phyloP scores from a whole-genome alignment of 78 protist species.

The Dictyostelium brefeldianum region DNA sequence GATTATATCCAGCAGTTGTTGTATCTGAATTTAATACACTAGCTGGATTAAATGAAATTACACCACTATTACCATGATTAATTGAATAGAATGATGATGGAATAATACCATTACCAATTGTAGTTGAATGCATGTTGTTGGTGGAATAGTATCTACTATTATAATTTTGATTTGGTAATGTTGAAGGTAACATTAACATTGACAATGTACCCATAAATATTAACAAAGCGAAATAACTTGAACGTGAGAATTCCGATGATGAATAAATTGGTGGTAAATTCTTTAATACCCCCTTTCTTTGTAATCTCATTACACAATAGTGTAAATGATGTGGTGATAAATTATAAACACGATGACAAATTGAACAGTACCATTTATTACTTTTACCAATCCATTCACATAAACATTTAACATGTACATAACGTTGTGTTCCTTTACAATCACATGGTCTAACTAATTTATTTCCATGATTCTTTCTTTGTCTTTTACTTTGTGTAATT shows the following conservation, averaged over 20 bases:
- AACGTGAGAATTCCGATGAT: constrained; percentile 40
- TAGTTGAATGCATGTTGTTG: not conserved
- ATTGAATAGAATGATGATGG: not conserved
- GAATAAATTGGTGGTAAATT: constrained; percentile 68
- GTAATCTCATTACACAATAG: constrained; percentile 65
- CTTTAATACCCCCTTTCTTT: constrained; percentile 50
- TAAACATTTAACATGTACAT: constrained; percentile 76
- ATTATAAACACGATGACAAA: constrained; percentile 72
- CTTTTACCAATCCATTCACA: constrained; percentile 79
- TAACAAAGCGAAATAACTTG: constrained; percentile 61
- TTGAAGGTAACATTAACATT: constrained; percentile 75
- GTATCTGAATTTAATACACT: not conserved
- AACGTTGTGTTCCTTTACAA: constrained; percentile 68
- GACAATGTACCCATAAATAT: constrained; percentile 65
- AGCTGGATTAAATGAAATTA: not conserved
- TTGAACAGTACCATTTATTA: constrained; percentile 70
- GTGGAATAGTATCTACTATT: not conserved
- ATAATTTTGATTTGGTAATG: constrained; percentile 20
- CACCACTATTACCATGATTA: not conserved
- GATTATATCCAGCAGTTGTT: constrained; percentile 8
- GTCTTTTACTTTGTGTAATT: constrained; percentile 22
- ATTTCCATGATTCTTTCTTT: constrained; percentile 61
- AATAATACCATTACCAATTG: not conserved
- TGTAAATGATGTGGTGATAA: constrained; percentile 68
- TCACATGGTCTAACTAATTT: constrained; percentile 71